These are phyloP conservation scores for Aureobasidium vineae DNA, from an alignment of 2,329 filamentous ascomycete genomes.

Conservation along the genomic window DNA sequence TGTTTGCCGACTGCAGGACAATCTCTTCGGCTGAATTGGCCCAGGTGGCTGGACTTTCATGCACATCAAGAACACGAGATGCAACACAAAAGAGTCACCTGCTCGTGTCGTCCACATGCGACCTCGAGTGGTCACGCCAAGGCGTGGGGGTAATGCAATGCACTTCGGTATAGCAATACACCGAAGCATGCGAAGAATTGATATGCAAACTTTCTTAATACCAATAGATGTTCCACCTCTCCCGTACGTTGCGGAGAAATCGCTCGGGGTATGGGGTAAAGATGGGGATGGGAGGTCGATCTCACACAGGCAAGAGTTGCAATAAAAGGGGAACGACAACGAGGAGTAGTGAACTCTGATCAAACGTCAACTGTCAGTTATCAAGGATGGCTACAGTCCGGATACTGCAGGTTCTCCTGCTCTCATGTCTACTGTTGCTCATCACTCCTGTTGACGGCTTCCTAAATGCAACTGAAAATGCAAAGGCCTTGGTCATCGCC, in stretches of 20 bases:
- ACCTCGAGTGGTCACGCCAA: not conserved
- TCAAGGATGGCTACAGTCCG: not conserved
- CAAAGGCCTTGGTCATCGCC: constrained; percentile 40
- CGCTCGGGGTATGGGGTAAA: not conserved
- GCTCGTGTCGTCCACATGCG: not conserved
- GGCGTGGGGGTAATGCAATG: not conserved
- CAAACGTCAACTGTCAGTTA: not conserved
- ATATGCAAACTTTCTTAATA: not conserved
- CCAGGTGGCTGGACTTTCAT: not conserved
- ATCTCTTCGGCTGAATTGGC: not conserved
- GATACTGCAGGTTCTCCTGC: not conserved
- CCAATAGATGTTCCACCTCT: not conserved
- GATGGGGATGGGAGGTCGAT: not conserved
- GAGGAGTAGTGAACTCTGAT: no score
- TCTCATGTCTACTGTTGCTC: not conserved
- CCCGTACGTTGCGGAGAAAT: not conserved
- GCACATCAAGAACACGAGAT: not conserved
- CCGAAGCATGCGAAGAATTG: not conserved
- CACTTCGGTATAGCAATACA: not conserved
- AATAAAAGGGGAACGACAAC: not conserved
- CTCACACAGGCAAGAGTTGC: not conserved
- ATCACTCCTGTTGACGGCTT: constrained; percentile 13
- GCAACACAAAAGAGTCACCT: not conserved
- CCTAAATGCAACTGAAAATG: constrained; percentile 37
- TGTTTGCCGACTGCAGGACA: not conserved